These are phyloP conservation scores for Amanita rimosa DNA, from an alignment of 768 basidiomycete genomes.

Conservation along the genomic window DNA sequence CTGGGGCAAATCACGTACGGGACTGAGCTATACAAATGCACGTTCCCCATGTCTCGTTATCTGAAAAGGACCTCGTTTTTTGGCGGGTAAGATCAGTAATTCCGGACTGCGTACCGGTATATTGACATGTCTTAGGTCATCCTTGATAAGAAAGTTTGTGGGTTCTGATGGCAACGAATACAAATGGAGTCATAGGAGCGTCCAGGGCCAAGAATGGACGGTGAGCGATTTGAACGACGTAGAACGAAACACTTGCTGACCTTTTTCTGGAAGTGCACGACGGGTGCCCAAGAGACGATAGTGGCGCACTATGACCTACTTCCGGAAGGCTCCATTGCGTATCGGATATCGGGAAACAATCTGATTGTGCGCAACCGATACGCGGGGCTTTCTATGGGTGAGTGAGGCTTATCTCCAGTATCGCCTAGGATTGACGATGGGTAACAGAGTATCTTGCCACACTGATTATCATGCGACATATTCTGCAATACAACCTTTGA, in stretches of 20 bases:
- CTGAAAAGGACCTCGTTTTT: conserved; percentile 54
- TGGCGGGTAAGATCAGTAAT: conserved; percentile 38
- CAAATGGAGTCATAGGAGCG: conserved; percentile 46
- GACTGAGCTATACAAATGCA: conserved; percentile 25
- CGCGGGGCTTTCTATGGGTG: conserved; percentile 42
- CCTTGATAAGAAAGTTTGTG: conserved; percentile 55
- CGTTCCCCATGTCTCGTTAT: conserved; percentile 53
- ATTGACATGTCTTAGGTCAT: conserved; percentile 24
- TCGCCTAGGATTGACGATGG: background rate
- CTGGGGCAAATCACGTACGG: conserved; percentile 52
- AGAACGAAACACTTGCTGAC: background rate
- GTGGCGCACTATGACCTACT: conserved; percentile 61
- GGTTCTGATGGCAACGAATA: conserved; percentile 65
- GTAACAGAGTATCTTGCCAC: conserved; percentile 40
- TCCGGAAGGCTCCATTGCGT: conserved; percentile 40
- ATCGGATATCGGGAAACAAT: conserved; percentile 51
- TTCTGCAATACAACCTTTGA: conserved; percentile 32
- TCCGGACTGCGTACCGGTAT: conserved; percentile 1
- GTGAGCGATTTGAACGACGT: conserved; percentile 29
- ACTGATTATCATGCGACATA: conserved; percentile 48
- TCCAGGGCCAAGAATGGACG: conserved; percentile 62
- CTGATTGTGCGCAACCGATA: conserved; percentile 49
- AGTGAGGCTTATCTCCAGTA: conserved; percentile 10
- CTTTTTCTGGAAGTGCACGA: conserved; percentile 36
- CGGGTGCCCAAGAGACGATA: conserved; percentile 32